Evolutionary conservation across 2,329 filamentous ascomycete genomes (phyloP).

Genomic region (Chrysoporthe austroafricana): DNA sequence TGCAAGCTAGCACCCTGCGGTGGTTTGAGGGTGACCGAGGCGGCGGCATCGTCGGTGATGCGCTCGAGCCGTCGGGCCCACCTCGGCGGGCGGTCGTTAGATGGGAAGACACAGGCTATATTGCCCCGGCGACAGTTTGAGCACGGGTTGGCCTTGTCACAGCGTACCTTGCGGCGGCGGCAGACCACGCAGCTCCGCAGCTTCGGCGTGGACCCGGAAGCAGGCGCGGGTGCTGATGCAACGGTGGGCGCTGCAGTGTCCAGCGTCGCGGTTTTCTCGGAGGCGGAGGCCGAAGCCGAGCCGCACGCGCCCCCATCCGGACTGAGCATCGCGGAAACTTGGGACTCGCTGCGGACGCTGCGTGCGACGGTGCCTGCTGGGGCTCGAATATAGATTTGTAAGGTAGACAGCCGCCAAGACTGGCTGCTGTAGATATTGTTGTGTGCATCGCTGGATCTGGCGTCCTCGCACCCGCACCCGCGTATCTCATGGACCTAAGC

Average conservation of each 20-base stretch:
- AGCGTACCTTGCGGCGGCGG: conserved; percentile 59
- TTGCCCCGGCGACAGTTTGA: conserved; percentile 59
- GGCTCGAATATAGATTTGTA: background rate
- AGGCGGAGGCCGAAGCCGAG: conserved; percentile 19
- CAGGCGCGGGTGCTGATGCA: background rate
- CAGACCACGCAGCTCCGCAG: conserved; percentile 55
- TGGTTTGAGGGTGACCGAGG: conserved; percentile 29
- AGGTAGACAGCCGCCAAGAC: background rate
- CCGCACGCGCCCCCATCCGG: conserved; percentile 4
- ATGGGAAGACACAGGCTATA: conserved; percentile 56
- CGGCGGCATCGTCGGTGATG: conserved; percentile 35
- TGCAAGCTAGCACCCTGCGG: conserved; percentile 35
- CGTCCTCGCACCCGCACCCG: background rate
- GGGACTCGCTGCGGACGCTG: background rate
- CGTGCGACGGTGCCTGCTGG: background rate
- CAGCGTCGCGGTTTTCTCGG: conserved; percentile 33
- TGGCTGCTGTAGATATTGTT: background rate
- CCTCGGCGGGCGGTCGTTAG: conserved; percentile 53
- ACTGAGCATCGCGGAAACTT: background rate
- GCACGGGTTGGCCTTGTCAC: conserved; percentile 60
- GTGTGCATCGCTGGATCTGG: background rate
- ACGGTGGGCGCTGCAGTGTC: background rate
- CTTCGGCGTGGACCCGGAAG: conserved; percentile 35
- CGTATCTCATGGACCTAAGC: too few species aligned
- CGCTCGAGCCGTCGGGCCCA: conserved; percentile 58